phyloP scores from a whole-genome alignment of 106 monocot species.

The Dioscorea zingiberensis region DNA sequence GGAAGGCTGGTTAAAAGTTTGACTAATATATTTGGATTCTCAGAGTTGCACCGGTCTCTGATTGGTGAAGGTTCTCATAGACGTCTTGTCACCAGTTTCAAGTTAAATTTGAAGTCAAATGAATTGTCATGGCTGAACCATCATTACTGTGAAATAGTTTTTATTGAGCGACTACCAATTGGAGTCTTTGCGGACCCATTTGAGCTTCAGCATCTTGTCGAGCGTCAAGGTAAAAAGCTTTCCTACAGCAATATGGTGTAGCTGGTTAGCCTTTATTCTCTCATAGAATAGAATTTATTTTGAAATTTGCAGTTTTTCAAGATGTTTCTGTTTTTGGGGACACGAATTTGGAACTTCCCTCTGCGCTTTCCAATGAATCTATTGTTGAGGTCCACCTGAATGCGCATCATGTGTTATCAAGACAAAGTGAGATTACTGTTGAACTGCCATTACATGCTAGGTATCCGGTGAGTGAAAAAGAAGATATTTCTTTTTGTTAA shows the following conservation, averaged over 20 bases:
- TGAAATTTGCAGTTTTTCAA: constrained; percentile 45
- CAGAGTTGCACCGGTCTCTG: constrained; percentile 23
- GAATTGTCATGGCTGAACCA: constrained; percentile 17
- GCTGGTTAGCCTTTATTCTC: neutral
- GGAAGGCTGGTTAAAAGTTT: constrained; percentile 7
- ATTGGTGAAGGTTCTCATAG: constrained; percentile 85
- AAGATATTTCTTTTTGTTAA: too few species aligned
- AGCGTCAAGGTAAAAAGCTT: constrained; percentile 29
- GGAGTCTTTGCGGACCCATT: constrained; percentile 94
- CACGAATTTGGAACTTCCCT: constrained; percentile 78
- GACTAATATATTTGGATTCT: constrained; percentile 6
- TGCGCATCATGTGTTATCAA: neutral
- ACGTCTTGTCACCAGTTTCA: constrained; percentile 40
- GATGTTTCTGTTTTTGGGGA: constrained; percentile 82
- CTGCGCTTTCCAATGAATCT: constrained; percentile 76
- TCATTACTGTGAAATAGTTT: constrained; percentile 39
- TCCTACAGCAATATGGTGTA: neutral
- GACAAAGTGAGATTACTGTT: constrained; percentile 21
- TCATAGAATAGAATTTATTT: neutral
- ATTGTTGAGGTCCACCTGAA: constrained; percentile 67
- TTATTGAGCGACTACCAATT: constrained; percentile 66
- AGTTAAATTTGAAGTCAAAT: constrained; percentile 15
- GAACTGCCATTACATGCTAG: constrained; percentile 85
- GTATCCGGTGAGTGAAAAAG: constrained; percentile 65
- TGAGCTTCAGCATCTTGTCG: constrained; percentile 76